Base-by-base conservation (phyloP, 2,329 filamentous ascomycete species). In the Penicillium palitans region DNA sequence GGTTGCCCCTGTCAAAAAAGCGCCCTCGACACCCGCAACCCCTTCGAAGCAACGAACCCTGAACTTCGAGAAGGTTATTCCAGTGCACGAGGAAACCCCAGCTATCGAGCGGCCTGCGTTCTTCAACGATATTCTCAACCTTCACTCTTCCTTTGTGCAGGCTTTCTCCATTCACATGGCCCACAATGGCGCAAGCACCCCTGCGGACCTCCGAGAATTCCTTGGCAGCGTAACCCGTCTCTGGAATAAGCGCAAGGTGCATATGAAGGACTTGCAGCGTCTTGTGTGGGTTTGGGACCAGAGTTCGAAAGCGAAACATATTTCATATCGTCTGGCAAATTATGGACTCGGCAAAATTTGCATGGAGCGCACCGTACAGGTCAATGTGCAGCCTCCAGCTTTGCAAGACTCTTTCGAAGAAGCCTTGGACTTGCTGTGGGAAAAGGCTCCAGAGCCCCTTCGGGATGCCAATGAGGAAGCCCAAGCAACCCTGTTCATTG, bases 211-310 rank as follows among this genome's bases (percentile, higher is more conserved):
- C 45, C 79, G 81, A 37, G 77, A 80, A 31, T 79, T 92, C 37
- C 80, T 83, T 35, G 85, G 85, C 10, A 81, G 86, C 57, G 79
- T 90, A 41, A 84, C 88, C 13, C 83, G 85, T 62, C 79, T 87
- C 39, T 93, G 89, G 89, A 87, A 88, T 59, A 91, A 89, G 76
- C 82, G 88, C 33, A 81, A 81, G 57, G 87, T 91, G 17, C 83
- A 80, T 0, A 75, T 83, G 0, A 83, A 86, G 41, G 89, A 93
- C 66, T 78, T 92, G 48, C 85, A 85, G 61, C 81, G 84, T 60
- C 84, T 87, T 61, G 74, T 93, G 24, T 88, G 87, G 49, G 76
- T 91, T n/a, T 80, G 87, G 66, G 77, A 78, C 13, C 70, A 70
- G 39, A 68, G 66, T 21, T 57, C 68, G n/a, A 63, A 63, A 24